phyloP scores from a whole-genome alignment of 257 asterid genomes.

The Solanum virginianum region DNA sequence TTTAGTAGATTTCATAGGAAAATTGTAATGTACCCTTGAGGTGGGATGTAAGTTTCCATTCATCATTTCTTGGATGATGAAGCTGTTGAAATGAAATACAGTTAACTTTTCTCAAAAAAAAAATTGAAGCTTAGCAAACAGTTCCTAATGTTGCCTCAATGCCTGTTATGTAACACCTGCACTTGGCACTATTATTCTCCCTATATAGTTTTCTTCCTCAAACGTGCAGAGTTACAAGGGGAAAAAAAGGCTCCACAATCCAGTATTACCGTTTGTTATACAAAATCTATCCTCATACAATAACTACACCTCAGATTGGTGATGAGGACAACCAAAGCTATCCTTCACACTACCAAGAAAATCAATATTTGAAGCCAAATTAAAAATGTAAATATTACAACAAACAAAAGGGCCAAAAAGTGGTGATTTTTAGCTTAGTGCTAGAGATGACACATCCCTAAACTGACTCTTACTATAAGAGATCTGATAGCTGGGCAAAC shows the following conservation, averaged over 20 bases:
- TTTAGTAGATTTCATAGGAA: too few relatives aligned
- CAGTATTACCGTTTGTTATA: not conserved
- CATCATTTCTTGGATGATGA: too few relatives aligned
- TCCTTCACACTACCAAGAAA: not conserved
- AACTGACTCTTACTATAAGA: not conserved
- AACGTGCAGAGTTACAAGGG: not conserved
- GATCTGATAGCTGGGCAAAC: not conserved
- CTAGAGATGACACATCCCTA: not conserved
- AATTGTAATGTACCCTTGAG: too few relatives aligned
- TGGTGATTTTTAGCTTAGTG: not conserved
- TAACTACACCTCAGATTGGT: not conserved
- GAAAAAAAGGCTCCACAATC: not conserved
- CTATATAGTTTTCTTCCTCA: not conserved
- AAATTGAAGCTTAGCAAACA: not conserved
- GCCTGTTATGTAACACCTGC: not conserved
- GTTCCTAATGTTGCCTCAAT: too few relatives aligned
- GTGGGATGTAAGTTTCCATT: too few relatives aligned
- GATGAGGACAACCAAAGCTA: not conserved
- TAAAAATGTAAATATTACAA: not conserved
- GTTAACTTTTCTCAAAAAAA: too few relatives aligned
- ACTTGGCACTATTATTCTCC: not conserved
- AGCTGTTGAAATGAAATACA: too few relatives aligned
- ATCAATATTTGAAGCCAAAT: not conserved
- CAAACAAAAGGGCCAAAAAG: not conserved
- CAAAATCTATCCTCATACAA: not conserved